Evolutionary conservation across 1,284 basidiomycete species (phyloP).

Genomic region (Ganoderma resinaceum): DNA sequence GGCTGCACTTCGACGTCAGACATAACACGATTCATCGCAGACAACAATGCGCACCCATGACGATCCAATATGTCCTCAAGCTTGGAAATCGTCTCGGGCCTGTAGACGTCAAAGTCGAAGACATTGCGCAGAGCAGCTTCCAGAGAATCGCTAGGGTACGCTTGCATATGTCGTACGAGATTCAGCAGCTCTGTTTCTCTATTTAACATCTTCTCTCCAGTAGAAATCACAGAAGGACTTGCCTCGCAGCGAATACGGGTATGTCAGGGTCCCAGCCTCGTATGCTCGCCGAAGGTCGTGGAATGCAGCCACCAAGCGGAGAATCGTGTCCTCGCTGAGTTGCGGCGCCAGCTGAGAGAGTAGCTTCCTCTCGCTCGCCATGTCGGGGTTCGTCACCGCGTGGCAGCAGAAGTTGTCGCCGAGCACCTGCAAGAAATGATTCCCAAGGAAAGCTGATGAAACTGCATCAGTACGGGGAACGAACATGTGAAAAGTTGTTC

Average conservation of each 20-base stretch:
- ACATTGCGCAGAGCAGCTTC: slow-evolving; percentile 65
- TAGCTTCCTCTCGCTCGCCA: slow-evolving; percentile 63
- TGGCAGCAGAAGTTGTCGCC: slow-evolving; percentile 74
- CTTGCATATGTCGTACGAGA: slow-evolving; percentile 65
- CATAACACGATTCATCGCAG: too few species aligned
- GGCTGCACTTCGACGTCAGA: slow-evolving; percentile 40
- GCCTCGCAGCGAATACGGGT: slow-evolving; percentile 74
- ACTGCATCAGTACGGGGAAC: neutral
- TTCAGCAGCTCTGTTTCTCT: slow-evolving; percentile 62
- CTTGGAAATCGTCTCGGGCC: slow-evolving; percentile 67
- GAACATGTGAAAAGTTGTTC: neutral
- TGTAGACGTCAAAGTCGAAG: slow-evolving; percentile 74
- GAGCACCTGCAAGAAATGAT: slow-evolving; percentile 73
- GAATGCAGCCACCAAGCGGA: slow-evolving; percentile 66
- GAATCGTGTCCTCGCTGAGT: slow-evolving; percentile 57
- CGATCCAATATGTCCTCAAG: slow-evolving; percentile 61
- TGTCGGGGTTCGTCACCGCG: slow-evolving; percentile 69
- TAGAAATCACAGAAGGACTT: slow-evolving; percentile 4
- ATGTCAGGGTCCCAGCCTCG: slow-evolving; percentile 60
- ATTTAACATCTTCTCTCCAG: too few species aligned
- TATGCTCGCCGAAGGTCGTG: slow-evolving; percentile 65
- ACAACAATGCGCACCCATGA: slow-evolving; percentile 52
- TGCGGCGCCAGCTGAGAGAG: slow-evolving; percentile 68
- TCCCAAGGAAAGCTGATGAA: slow-evolving; percentile 66
- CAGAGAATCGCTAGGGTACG: slow-evolving; percentile 62